Evolutionary conservation across 176 grass and related monocot species (phyloP).

Genomic region (Phyllostachys edulis): DNA sequence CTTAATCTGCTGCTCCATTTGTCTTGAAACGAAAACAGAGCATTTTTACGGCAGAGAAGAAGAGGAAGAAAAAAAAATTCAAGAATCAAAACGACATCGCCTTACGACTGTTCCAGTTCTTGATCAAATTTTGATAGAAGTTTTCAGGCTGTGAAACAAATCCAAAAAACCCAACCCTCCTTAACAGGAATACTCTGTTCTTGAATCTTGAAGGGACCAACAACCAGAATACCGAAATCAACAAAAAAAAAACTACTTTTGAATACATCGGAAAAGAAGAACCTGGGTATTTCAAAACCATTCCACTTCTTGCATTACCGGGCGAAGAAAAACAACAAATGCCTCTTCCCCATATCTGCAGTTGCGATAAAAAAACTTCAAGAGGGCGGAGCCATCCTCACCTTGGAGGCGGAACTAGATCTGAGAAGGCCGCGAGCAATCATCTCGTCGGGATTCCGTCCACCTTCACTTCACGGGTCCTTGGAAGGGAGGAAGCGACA

Average conservation of each 20-base stretch:
- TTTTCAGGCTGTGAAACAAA: too few species aligned
- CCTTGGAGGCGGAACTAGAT: conserved; percentile 55
- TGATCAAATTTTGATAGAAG: too few species aligned
- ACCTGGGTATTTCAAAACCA: not conserved
- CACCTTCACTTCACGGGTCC: conserved; percentile 29
- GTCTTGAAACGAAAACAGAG: not conserved
- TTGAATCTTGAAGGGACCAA: too few species aligned
- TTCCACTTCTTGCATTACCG: not conserved
- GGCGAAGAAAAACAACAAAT: too few species aligned
- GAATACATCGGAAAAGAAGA: not conserved
- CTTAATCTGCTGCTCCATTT: not conserved
- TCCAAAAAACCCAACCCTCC: too few species aligned
- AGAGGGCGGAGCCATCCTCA: not conserved
- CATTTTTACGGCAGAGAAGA: not conserved
- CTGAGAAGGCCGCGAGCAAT: conserved; percentile 50
- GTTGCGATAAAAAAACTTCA: not conserved
- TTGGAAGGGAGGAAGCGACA: conserved; percentile 13
- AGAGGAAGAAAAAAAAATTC: not conserved
- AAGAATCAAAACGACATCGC: not conserved
- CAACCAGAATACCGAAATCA: too few species aligned
- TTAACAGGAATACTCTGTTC: too few species aligned
- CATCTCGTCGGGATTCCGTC: conserved; percentile 44
- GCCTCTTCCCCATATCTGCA: not conserved
- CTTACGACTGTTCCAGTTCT: too few species aligned
- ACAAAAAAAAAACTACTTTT: too few species aligned